phyloP scores from a whole-genome alignment of 129 eudicot species.

The Arctium lappa region DNA sequence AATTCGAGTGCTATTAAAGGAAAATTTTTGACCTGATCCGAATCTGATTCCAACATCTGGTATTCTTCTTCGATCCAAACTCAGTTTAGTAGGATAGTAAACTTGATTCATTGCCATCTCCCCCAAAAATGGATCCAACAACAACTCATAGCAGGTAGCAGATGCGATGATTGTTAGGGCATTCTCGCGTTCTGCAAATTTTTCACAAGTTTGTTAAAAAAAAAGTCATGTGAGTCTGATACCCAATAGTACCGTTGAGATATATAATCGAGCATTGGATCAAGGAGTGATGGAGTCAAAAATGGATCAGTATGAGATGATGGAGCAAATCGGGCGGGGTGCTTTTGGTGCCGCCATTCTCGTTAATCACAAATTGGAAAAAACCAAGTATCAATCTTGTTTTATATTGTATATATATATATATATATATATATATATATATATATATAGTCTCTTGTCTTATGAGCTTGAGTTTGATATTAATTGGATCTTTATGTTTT shows the following conservation, averaged over 20 bases:
- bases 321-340: slow-evolving; percentile 99
- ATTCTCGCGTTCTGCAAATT: neutral
- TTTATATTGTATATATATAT: neutral
- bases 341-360: slow-evolving; percentile 99
- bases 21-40: slow-evolving; percentile 24
- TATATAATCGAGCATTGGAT: slow-evolving; percentile 27
- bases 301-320: slow-evolving; percentile 98
- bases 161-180: slow-evolving; percentile 11
- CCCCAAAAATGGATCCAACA: neutral
- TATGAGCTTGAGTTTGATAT: neutral
- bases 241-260: slow-evolving; percentile 1
- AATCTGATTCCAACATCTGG: slow-evolving; percentile 9
- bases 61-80: slow-evolving; percentile 13
- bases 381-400: slow-evolving; percentile 52
- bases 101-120: slow-evolving; percentile 5
- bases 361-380: slow-evolving; percentile 85
- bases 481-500: slow-evolving; percentile 14
- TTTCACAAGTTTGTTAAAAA: neutral
- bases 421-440: neutral
- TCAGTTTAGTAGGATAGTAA: neutral
- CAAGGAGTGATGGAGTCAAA: slow-evolving; percentile 60
- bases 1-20: neutral
- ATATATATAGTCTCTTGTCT: neutral
- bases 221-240: slow-evolving; percentile 1
- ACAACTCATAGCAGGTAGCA: slow-evolving; percentile 7